Percentiles rank a stretch among this genome's conserved stretches.
phyloP scores from a whole-genome alignment of 2,329 filamentous ascomycete genomes.

The Scopulariopsis brevicaulis region DNA sequence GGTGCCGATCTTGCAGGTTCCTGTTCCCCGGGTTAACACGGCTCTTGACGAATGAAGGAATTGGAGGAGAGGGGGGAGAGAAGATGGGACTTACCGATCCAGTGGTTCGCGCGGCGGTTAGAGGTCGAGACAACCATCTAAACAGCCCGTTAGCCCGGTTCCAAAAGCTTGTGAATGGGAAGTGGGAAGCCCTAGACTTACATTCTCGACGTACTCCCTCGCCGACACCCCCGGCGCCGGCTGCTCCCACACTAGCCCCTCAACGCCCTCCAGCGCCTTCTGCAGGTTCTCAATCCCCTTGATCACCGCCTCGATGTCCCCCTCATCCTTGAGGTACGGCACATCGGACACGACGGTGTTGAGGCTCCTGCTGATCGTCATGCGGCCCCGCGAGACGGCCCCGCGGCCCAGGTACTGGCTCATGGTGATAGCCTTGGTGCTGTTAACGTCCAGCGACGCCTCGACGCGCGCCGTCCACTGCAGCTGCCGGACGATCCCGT shows the following conservation, averaged over 20 bases:
- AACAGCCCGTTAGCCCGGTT: not conserved
- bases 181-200: constrained; percentile 13
- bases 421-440: constrained; percentile 32
- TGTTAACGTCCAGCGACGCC: constrained; percentile 28
- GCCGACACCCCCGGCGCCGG: constrained; percentile 39
- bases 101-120: constrained; percentile 35
- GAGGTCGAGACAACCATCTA: constrained; percentile 13
- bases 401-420: constrained; percentile 54
- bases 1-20: constrained; percentile 47
- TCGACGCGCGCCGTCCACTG: constrained; percentile 58
- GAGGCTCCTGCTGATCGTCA: constrained; percentile 46
- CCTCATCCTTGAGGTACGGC: constrained; percentile 45
- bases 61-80: not conserved
- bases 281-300: constrained; percentile 50
- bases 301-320: constrained; percentile 50
- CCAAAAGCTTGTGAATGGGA: not conserved
- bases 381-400: constrained; percentile 44
- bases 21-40: not conserved
- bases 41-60: not conserved
- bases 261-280: constrained; percentile 37
- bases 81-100: constrained; percentile 25
- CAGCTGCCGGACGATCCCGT: constrained; percentile 50
- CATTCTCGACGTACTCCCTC: constrained; percentile 42
- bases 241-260: constrained; percentile 36
- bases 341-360: constrained; percentile 45